Percentiles rank a stretch among this genome's conserved stretches.
phyloP scores from a whole-genome alignment of 1,284 basidiomycete species.

The Ustilago tritici region DNA sequence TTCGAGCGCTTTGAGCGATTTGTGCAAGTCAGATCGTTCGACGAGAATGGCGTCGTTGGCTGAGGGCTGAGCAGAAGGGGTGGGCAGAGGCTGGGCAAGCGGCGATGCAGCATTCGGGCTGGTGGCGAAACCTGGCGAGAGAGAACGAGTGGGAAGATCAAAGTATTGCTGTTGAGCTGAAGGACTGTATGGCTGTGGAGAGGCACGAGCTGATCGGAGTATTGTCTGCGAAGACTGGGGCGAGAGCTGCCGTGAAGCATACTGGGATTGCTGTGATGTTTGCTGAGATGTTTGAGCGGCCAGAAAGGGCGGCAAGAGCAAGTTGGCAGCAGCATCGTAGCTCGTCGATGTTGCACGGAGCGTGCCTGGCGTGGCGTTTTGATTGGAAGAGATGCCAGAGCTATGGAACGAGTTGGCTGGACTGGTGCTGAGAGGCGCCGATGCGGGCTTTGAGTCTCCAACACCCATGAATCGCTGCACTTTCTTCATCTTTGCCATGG shows the following conservation, averaged over 20 bases:
- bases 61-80: conserved; percentile 17
- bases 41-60: conserved; percentile 25
- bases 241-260: conserved; percentile 23
- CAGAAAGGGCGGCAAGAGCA: conserved; percentile 25
- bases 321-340: conserved; percentile 13
- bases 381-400: conserved; percentile 6
- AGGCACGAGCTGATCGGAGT: conserved; percentile 16
- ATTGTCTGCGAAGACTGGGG: conserved; percentile 34
- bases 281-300: conserved; percentile 11
- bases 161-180: conserved; percentile 44
- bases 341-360: conserved; percentile 3
- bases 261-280: conserved; percentile 13
- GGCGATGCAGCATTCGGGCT: conserved; percentile 25
- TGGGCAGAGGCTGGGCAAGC: conserved; percentile 4
- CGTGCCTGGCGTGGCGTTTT: conserved; percentile 8
- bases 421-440: conserved; percentile 34
- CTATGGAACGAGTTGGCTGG: conserved; percentile 21
- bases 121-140: conserved; percentile 13
- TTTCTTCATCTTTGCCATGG: conserved; percentile 29
- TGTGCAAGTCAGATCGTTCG: conserved; percentile 65
- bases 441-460: conserved; percentile 50
- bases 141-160: conserved; percentile 22
- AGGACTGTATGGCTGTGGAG: conserved; percentile 36
- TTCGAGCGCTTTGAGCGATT: conserved; percentile 64
- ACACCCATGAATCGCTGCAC: conserved; percentile 50